These are phyloP conservation scores for Hericium rajendrae DNA, from an alignment of 768 basidiomycete genomes.

Conservation along the genomic window DNA sequence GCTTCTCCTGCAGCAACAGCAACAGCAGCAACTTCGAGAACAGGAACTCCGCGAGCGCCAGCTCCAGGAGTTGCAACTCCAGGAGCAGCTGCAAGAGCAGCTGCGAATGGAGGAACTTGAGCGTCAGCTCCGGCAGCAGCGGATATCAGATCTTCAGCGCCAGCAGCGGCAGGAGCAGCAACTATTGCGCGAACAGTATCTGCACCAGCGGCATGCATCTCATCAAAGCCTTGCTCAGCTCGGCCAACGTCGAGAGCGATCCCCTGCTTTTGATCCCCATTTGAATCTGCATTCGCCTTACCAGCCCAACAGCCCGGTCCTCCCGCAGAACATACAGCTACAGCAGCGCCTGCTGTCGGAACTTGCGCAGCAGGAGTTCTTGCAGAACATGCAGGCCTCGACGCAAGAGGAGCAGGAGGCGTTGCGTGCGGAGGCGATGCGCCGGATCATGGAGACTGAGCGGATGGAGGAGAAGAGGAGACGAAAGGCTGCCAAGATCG, in stretches of 20 bases:
- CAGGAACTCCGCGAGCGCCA: conserved; percentile 22
- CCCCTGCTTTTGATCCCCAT: conserved; percentile 18
- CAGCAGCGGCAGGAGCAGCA: conserved; percentile 19
- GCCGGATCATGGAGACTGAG: conserved; percentile 87
- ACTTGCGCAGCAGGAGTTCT: conserved; percentile 60
- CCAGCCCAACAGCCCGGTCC: conserved; percentile 45
- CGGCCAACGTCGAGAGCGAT: conserved; percentile 36
- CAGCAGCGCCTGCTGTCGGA: conserved; percentile 73
- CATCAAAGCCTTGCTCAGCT: conserved; percentile 35
- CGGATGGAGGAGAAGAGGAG: conserved; percentile 79
- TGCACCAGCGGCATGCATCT: conserved; percentile 37
- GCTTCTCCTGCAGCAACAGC: conserved; percentile 58
- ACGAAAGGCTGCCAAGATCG: conserved; percentile 75
- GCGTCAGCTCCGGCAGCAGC: conserved; percentile 11
- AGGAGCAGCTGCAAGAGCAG: conserved; percentile 21
- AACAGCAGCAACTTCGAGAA: conserved; percentile 32
- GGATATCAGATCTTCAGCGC: conserved; percentile 11
- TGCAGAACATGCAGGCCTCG: conserved; percentile 53
- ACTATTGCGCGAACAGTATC: conserved; percentile 33
- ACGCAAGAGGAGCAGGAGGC: conserved; percentile 59
- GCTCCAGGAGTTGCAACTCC: conserved; percentile 49
- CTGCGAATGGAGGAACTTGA: conserved; percentile 11
- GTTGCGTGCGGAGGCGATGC: conserved; percentile 68
- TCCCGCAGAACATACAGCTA: conserved; percentile 57
- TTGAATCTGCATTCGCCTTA: conserved; percentile 25